Evolutionary conservation across 2,329 filamentous ascomycete species (phyloP), one percentile per base, ranked within the genome.

Genomic region (Fonsecaea nubica): DNA sequence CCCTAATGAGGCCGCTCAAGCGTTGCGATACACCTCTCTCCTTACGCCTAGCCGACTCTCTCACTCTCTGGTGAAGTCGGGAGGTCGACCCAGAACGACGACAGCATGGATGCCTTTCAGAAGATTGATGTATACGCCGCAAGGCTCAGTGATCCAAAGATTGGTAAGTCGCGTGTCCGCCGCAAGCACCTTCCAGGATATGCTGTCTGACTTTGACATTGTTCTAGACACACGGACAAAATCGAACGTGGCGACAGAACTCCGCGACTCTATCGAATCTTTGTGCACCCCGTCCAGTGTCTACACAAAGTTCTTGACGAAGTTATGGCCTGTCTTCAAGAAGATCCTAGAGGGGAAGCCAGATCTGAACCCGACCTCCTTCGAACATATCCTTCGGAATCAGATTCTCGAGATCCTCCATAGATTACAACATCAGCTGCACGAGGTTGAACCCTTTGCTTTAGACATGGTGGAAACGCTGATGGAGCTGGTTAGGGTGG

Each of bases 401-500:
- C 96, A 91, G 77, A 87, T 96, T 57, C 89, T 99, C 72, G 96
- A 99, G 79, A 97, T 97, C 72, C 84, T 99, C 35, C 93, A 98
- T 79, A 89, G 95, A 70, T 80, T 99, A 84, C 93, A 79, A 73
- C 89, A 83, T 85, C 87, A 85, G 45, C 90, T 92, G 1, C 80
- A 88, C 62, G 93, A 97, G 74, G 88, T 97, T 79, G 93, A 98
- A 77, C 91, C 90, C 0, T 96, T 94, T 78, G 93, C 94, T 45
- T 86, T 89, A 71, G 92, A 96, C 76, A 89, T 96, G 67, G 92
- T 97, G 66, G 93, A 97, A 76, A 85, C 96, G 71, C 85, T 98
- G 69, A 94, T 98, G 89, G 86, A 87, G 62, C 82, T 99, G 65
- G 93, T 98, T 66, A 89, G 90, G 72, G 90, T 88, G 50, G 95